phyloP scores from a whole-genome alignment of 2,329 filamentous ascomycete genomes.

The Catunica adiposa region DNA sequence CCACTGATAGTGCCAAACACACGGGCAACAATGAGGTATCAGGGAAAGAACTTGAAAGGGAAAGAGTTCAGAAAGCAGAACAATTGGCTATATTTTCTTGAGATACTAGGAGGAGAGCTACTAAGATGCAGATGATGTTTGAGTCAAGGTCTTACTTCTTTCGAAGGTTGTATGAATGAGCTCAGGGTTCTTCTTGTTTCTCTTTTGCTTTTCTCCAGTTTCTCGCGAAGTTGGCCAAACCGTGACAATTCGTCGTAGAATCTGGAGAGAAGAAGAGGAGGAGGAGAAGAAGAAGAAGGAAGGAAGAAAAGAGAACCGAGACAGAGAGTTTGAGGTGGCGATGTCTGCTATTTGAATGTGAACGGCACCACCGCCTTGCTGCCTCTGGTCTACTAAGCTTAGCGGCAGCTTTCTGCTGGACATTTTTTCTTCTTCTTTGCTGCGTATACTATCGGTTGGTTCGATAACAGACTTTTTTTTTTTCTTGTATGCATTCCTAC shows the following conservation, averaged over 20 bases:
- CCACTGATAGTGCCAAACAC: constrained; percentile 3
- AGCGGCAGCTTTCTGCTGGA: neutral
- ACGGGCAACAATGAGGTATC: neutral
- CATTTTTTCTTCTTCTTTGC: neutral
- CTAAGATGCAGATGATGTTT: constrained; percentile 13
- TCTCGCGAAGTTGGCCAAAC: constrained; percentile 14
- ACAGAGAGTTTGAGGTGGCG: constrained; percentile 2
- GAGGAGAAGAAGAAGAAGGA: neutral
- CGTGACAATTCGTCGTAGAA: constrained; percentile 13
- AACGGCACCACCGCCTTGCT: neutral
- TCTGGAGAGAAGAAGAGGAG: constrained; percentile 10
- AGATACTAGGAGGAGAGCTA: constrained; percentile 9
- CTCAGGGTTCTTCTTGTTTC: constrained; percentile 8
- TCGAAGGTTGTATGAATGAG: constrained; percentile 4
- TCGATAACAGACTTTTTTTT: constrained; percentile 8
- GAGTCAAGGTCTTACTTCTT: constrained; percentile 2
- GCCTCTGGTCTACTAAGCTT: neutral
- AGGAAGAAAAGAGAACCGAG: neutral
- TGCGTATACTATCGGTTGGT: neutral
- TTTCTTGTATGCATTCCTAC: neutral
- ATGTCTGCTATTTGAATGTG: constrained; percentile 9
- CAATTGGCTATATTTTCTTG: constrained; percentile 3
- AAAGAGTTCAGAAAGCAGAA: neutral
- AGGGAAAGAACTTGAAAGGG: neutral
- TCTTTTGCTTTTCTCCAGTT: constrained; percentile 15